phyloP scores from a whole-genome alignment of 164 flowering plant species.

The Cinnamomum micranthum region DNA sequence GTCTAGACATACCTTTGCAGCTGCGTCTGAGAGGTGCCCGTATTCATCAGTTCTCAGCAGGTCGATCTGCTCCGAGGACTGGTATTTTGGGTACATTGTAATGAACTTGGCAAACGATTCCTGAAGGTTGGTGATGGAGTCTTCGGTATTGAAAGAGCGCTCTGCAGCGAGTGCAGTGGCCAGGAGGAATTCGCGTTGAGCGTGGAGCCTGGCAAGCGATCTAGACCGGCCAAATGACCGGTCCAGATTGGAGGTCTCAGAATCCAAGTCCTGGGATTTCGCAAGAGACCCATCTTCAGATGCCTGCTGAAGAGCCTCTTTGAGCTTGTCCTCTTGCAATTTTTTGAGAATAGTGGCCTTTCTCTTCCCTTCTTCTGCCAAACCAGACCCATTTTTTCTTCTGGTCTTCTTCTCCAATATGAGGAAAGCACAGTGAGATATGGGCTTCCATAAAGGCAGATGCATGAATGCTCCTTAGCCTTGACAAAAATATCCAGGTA shows the following conservation, averaged over 20 bases:
- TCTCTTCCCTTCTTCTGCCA: slow-evolving; percentile 37
- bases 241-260: slow-evolving; percentile 44
- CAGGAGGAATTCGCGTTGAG: slow-evolving; percentile 56
- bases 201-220: slow-evolving; percentile 55
- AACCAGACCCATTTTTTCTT: slow-evolving; percentile 50
- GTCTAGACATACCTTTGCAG: slow-evolving; percentile 68
- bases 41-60: slow-evolving; percentile 58
- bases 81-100: slow-evolving; percentile 69
- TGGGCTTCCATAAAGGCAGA: slow-evolving; percentile 83
- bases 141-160: slow-evolving; percentile 32
- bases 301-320: slow-evolving; percentile 90
- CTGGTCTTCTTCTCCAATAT: slow-evolving; percentile 68
- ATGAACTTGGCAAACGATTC: slow-evolving; percentile 58
- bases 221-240: slow-evolving; percentile 46
- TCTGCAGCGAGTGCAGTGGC: slow-evolving; percentile 67
- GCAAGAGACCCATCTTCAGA: slow-evolving; percentile 83
- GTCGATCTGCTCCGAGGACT: slow-evolving; percentile 58
- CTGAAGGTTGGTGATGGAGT: slow-evolving; percentile 38
- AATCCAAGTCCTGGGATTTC: slow-evolving; percentile 59
- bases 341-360: slow-evolving; percentile 57
- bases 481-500: slow-evolving; percentile 16
- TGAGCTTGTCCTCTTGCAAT: slow-evolving; percentile 73
- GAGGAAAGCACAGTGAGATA: slow-evolving; percentile 81
- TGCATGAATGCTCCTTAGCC: slow-evolving; percentile 38
- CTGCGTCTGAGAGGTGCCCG: slow-evolving; percentile 36